Evolutionary conservation across 169 alveolate genomes (phyloP), one percentile per base, ranked within the genome.

Genomic region (Plasmodium adleri): DNA sequence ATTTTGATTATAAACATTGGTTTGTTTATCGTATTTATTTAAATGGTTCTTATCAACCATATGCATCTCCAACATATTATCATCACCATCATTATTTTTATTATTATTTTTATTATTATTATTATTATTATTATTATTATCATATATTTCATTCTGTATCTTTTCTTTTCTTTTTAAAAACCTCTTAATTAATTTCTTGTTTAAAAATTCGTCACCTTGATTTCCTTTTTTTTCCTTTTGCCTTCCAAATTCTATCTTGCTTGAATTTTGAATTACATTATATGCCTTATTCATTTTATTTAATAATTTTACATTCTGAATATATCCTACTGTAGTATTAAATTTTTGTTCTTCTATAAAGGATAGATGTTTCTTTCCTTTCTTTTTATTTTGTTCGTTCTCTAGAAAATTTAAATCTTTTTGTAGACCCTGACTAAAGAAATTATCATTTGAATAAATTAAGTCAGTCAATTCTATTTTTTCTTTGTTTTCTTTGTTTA

Each of bases 331-430:
- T n/a, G 68, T 56, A 0, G 71, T 20, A 10, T 68, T 68, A 13
- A 67, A 52, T 58, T 67, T 80, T 24, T 80, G 62, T 39, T 80
- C 90, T 28, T 80, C 90, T 72, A 80, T 45, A 28, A 68, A 24
- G 6, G 90, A 67, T 9, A 80, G n/a, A 5, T 58, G 83, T 6
- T 9, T 39, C 17, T 45, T 4, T 3, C 12, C 39, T 26, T 56
- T 24, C 15, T 74, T 60, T 32, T 15, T 59, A 32, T 22, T 15
- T 5, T 52, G 8, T 5, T 68, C 75, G 6, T 60, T 80, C 63
- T 12, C 58, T 45, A 80, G 49, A 28, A 56, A 52, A 4, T 52
- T 9, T 2, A 80, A 8, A 58, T 80, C 90, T 5, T 56, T 64
- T 15, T 47, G 10, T 17, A 80, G 22, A 0, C 70, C 22, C 1